Conservation (phyloP, 148 eudicot species). For the Cornus controversa region DNA sequence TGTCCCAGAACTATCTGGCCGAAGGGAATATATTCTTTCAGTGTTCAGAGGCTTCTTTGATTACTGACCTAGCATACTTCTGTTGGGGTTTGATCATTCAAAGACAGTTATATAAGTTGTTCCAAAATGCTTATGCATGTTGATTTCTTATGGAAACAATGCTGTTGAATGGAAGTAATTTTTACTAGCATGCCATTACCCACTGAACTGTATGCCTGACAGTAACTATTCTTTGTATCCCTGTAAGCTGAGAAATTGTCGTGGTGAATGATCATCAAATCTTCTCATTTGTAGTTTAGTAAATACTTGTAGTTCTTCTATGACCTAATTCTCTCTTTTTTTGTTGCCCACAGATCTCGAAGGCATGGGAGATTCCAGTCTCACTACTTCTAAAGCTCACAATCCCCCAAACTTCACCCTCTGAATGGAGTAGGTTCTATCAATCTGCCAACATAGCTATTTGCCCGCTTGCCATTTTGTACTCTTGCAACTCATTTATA, state of each 20-base stretch:
- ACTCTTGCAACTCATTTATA: conserved; percentile 79
- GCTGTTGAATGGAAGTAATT: conserved; percentile 1
- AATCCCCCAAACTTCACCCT: conserved; percentile 69
- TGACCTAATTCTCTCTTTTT: conserved; percentile 9
- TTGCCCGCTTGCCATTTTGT: conserved; percentile 77
- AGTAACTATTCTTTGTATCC: neutral
- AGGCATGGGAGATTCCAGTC: conserved; percentile 80
- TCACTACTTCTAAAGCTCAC: conserved; percentile 74
- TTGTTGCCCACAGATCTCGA: conserved; percentile 52
- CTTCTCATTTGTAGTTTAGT: neutral
- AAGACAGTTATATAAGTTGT: neutral
- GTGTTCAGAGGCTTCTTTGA: neutral
- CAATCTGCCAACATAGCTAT: conserved; percentile 83
- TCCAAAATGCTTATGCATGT: neutral
- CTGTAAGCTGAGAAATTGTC: neutral
- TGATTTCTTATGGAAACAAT: neutral
- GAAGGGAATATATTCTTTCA: neutral
- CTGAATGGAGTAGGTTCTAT: conserved; percentile 84
- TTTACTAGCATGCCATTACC: neutral
- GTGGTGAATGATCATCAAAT: neutral
- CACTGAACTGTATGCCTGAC: neutral
- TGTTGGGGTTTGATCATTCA: neutral
- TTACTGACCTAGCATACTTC: neutral
- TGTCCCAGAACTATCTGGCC: neutral
- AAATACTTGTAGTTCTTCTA: neutral